A percentile compares a stretch with the other conserved stretches of the same genome.
Conservation (phyloP, 2,329 filamentous ascomycete species). For the Pseudopithomyces chartarum region DNA sequence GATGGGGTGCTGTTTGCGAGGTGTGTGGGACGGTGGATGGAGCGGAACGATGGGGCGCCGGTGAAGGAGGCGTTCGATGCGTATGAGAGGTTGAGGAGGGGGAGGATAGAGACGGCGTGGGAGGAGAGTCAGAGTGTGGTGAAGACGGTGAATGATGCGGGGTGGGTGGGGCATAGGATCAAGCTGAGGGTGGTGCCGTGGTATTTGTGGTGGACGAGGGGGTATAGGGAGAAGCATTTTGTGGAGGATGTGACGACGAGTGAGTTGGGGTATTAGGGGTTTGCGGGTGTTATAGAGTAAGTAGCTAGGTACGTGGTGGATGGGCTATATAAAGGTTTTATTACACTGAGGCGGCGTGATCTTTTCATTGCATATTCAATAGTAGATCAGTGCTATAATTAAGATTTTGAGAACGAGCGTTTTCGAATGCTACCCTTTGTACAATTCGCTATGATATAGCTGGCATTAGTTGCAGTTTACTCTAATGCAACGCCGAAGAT, state of each 20-base stretch:
- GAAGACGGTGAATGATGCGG: constrained; percentile 51
- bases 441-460: too few relatives aligned
- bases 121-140: constrained; percentile 54
- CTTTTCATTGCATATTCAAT: too few relatives aligned
- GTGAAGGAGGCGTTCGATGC: constrained; percentile 54
- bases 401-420: too few relatives aligned
- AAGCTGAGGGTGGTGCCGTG: constrained; percentile 54
- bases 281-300: too few relatives aligned
- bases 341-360: too few relatives aligned
- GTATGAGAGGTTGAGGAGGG: constrained; percentile 53
- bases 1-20: constrained; percentile 56
- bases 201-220: constrained; percentile 53
- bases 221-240: constrained; percentile 50
- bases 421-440: too few relatives aligned
- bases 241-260: constrained; percentile 51
- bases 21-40: constrained; percentile 50
- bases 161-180: constrained; percentile 51
- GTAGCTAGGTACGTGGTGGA: too few relatives aligned
- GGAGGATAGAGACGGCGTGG: constrained; percentile 52
- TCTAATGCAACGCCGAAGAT: too few relatives aligned
- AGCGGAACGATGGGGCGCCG: constrained; percentile 37
- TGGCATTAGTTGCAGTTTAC: too few relatives aligned
- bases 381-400: too few relatives aligned
- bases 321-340: too few relatives aligned
- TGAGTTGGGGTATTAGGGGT: constrained; percentile 45